phyloP scores from a whole-genome alignment of 2,329 filamentous ascomycete species.

The Teratosphaeria destructans region DNA sequence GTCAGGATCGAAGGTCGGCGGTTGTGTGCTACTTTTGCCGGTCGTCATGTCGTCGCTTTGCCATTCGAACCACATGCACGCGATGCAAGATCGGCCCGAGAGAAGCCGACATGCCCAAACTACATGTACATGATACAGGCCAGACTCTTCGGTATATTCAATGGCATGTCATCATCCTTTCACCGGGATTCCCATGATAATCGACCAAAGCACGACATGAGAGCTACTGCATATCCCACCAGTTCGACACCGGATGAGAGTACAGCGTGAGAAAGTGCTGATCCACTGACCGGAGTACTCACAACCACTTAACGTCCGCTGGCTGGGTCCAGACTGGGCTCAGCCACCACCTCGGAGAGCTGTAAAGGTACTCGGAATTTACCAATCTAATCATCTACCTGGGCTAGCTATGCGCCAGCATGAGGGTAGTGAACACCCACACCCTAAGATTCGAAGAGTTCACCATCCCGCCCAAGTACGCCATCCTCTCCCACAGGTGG shows the following conservation, averaged over 20 bases:
- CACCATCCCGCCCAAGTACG: constrained; percentile 8
- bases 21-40: neutral
- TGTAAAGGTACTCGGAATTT: too few relatives aligned
- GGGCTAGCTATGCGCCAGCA: neutral
- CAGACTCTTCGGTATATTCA: neutral
- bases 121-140: neutral
- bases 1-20: neutral
- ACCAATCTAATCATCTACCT: too few relatives aligned
- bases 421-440: neutral
- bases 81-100: neutral
- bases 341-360: neutral
- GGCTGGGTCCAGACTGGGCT: neutral
- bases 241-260: neutral
- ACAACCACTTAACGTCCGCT: neutral
- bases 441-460: neutral
- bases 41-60: neutral
- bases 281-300: neutral
- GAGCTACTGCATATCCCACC: neutral
- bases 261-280: neutral
- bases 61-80: neutral
- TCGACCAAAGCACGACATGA: neutral
- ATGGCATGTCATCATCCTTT: neutral
- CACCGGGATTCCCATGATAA: neutral
- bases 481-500: constrained; percentile 18
- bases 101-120: neutral